Percentiles rank a stretch among this genome's conserved stretches.
Conservation (phyloP, 768 basidiomycete genomes). For the Leccinum arenicola region DNA sequence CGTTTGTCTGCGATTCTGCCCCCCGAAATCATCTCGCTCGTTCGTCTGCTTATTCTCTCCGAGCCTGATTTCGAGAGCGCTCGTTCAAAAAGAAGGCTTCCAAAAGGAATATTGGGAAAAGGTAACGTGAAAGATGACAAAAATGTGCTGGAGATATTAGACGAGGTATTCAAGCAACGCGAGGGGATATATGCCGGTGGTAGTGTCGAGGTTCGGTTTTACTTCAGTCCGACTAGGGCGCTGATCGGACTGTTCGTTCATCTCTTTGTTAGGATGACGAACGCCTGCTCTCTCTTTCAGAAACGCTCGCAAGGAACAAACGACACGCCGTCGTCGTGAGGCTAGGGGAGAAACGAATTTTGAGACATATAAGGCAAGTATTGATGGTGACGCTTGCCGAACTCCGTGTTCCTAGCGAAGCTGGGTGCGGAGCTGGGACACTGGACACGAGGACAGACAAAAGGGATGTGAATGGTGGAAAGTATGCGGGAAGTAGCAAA, state of each 20-base stretch:
- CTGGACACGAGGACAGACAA: slow-evolving; percentile 1
- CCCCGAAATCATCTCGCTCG: slow-evolving; percentile 64
- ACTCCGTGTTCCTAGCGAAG: neutral
- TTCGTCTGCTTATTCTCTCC: slow-evolving; percentile 57
- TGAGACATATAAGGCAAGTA: slow-evolving; percentile 34
- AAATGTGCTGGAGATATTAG: slow-evolving; percentile 44
- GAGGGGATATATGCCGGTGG: slow-evolving; percentile 38
- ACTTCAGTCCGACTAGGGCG: neutral
- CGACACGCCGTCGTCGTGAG: slow-evolving; percentile 70
- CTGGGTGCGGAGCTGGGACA: neutral
- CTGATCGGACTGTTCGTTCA: neutral
- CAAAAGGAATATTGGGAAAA: slow-evolving; percentile 54
- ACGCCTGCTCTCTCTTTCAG: slow-evolving; percentile 29
- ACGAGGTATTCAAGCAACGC: slow-evolving; percentile 48
- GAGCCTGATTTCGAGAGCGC: slow-evolving; percentile 58
- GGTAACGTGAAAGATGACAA: slow-evolving; percentile 5
- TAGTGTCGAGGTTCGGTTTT: slow-evolving; percentile 40
- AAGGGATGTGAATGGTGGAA: neutral
- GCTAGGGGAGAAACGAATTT: slow-evolving; percentile 75
- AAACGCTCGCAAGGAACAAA: slow-evolving; percentile 41
- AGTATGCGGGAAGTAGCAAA: neutral
- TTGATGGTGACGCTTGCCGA: slow-evolving; percentile 9
- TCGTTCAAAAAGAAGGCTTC: slow-evolving; percentile 62
- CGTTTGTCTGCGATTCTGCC: slow-evolving; percentile 53
- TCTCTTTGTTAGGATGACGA: slow-evolving; percentile 47